Conservation (phyloP, 805 yeast species). For the Saccharomycopsis schoenii region DNA sequence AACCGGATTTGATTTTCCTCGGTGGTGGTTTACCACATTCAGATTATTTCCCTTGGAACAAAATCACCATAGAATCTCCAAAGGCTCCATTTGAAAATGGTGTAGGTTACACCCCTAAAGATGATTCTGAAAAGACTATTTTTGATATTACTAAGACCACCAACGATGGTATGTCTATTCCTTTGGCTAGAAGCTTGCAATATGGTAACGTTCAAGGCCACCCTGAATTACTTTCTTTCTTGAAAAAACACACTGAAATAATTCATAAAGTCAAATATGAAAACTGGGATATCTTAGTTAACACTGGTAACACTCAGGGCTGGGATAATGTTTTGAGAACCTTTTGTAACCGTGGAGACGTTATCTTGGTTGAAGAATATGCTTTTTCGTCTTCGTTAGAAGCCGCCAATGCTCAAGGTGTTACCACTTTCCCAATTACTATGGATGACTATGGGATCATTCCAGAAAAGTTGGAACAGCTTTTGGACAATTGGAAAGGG, state of each 20-base stretch:
- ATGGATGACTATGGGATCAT: slow-evolving; percentile 73
- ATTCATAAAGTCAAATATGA: slow-evolving; percentile 38
- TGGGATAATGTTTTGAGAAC: slow-evolving; percentile 80
- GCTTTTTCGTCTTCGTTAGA: slow-evolving; percentile 81
- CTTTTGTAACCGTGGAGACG: slow-evolving; percentile 68
- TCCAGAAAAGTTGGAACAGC: slow-evolving; percentile 55
- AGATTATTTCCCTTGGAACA: slow-evolving; percentile 87
- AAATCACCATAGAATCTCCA: slow-evolving; percentile 60
- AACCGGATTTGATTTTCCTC: slow-evolving; percentile 73
- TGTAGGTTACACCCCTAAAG: slow-evolving; percentile 48
- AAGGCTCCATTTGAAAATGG: slow-evolving; percentile 74
- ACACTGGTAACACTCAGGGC: slow-evolving; percentile 84
- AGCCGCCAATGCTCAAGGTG: slow-evolving; percentile 64
- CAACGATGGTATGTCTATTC: slow-evolving; percentile 43
- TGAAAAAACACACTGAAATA: slow-evolving; percentile 63
- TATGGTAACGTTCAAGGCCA: slow-evolving; percentile 85
- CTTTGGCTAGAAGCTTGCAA: slow-evolving; percentile 79
- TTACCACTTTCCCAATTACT: slow-evolving; percentile 58
- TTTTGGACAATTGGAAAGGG: slow-evolving; percentile 63
- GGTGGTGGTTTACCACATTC: slow-evolving; percentile 95
- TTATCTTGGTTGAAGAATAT: slow-evolving; percentile 73
- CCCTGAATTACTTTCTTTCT: slow-evolving; percentile 53
- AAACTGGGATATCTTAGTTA: slow-evolving; percentile 64
- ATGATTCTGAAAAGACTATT: slow-evolving; percentile 27
- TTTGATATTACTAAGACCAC: slow-evolving; percentile 34